These are phyloP conservation scores for Jimgerdemannia flammicorona DNA, from an alignment of 192 early-diverging fungal genomes.

Conservation along the genomic window DNA sequence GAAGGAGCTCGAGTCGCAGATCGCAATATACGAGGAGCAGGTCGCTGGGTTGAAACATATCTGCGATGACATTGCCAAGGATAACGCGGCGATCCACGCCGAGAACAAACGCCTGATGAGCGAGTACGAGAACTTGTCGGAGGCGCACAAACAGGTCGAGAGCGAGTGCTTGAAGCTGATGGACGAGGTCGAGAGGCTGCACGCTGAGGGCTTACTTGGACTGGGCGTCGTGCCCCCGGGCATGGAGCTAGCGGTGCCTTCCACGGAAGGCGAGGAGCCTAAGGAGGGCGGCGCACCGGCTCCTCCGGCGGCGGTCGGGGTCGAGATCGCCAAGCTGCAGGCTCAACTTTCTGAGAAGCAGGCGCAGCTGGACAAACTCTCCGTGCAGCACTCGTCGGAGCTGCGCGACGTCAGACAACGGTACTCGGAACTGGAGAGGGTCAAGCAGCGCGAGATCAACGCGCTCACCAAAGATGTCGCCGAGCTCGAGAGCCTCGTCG, in stretches of 20 bases:
- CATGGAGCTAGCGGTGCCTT: not conserved
- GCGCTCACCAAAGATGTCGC: constrained; percentile 62
- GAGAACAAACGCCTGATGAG: constrained; percentile 51
- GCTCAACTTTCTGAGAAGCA: constrained; percentile 37
- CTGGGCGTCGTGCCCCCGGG: constrained; percentile 3
- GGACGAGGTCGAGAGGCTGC: constrained; percentile 73
- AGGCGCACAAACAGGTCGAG: constrained; percentile 64
- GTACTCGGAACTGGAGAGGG: constrained; percentile 49
- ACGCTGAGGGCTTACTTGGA: constrained; percentile 43
- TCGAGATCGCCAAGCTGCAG: constrained; percentile 27
- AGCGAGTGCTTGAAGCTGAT: constrained; percentile 68
- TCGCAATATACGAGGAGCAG: constrained; percentile 36
- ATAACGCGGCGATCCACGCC: constrained; percentile 41
- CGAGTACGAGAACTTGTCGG: constrained; percentile 50
- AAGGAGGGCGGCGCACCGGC: constrained; percentile 11
- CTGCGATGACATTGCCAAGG: constrained; percentile 42
- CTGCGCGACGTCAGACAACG: constrained; percentile 44
- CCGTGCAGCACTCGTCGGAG: constrained; percentile 46
- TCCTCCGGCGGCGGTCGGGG: not conserved
- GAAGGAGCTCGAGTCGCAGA: constrained; percentile 21
- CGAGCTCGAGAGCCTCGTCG: constrained; percentile 62
- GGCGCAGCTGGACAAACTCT: constrained; percentile 39
- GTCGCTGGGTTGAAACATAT: constrained; percentile 41
- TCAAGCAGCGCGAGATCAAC: constrained; percentile 57
- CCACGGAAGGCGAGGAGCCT: constrained; percentile 4